A percentile compares a stretch with the other conserved stretches of the same genome.
These are phyloP conservation scores for Circinella umbellata DNA, from an alignment of 371 early-diverging fungal genomes.

Conservation along the genomic window DNA sequence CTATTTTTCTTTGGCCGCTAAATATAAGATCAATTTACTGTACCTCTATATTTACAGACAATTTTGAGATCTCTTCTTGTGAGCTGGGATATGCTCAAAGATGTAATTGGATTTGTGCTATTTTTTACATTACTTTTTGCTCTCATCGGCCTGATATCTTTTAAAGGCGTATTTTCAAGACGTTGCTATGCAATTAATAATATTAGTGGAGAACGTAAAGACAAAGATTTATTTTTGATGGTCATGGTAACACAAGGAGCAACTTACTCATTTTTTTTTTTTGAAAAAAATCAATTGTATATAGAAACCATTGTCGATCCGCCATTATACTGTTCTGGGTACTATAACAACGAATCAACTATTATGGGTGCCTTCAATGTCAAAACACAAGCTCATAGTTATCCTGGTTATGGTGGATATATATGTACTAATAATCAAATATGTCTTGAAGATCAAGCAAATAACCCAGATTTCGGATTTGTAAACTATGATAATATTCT, in stretches of 20 bases:
- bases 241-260: neutral
- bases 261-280: neutral
- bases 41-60: conserved; percentile 26
- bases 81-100: conserved; percentile 56
- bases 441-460: conserved; percentile 48
- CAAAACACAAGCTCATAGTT: conserved; percentile 36
- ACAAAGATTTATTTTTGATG: neutral
- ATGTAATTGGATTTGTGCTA: conserved; percentile 57
- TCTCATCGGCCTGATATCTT: conserved; percentile 58
- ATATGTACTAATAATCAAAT: conserved; percentile 51
- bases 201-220: conserved; percentile 36
- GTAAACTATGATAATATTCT: conserved; percentile 61
- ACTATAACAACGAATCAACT: conserved; percentile 43
- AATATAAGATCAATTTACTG: too few species aligned
- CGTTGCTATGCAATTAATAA: conserved; percentile 45
- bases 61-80: conserved; percentile 61
- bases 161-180: conserved; percentile 58
- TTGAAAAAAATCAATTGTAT: neutral
- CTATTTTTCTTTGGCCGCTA: too few species aligned
- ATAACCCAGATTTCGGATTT: conserved; percentile 52
- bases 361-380: conserved; percentile 48
- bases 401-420: conserved; percentile 38
- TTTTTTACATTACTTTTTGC: conserved; percentile 64
- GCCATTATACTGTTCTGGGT: conserved; percentile 58
- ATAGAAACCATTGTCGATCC: conserved; percentile 52